Evolutionary conservation across 208 protist species (phyloP).

Genomic region (Acanthamoeba healyi): DNA sequence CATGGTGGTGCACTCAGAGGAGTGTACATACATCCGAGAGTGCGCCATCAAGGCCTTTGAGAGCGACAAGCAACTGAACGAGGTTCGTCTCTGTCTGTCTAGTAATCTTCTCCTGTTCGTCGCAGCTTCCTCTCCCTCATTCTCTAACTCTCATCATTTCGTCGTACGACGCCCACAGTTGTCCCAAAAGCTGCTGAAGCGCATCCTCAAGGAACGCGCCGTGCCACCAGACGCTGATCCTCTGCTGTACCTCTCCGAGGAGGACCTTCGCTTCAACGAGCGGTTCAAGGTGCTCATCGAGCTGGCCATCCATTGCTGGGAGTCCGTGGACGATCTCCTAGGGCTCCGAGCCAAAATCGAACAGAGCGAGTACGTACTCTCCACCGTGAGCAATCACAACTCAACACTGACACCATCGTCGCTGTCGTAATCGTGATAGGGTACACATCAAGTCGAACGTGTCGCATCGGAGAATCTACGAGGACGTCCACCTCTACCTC

Average conservation of each 20-base stretch:
- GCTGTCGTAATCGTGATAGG: not conserved
- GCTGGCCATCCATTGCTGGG: slow-evolving; percentile 10
- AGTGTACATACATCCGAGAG: slow-evolving; percentile 44
- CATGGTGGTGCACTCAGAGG: slow-evolving; percentile 46
- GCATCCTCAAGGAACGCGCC: slow-evolving; percentile 30
- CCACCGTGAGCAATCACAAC: not conserved
- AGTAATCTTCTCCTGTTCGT: not conserved
- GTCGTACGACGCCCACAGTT: not conserved
- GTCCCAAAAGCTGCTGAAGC: slow-evolving; percentile 42
- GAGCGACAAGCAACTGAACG: slow-evolving; percentile 2
- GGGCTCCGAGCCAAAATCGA: not conserved
- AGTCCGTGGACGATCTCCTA: not conserved
- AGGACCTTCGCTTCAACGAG: slow-evolving; percentile 42
- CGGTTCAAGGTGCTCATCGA: slow-evolving; percentile 21
- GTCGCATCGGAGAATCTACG: not conserved
- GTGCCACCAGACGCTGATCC: slow-evolving; percentile 20
- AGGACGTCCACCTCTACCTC: slow-evolving; percentile 20
- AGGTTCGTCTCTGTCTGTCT: not conserved
- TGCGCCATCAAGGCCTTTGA: slow-evolving; percentile 61
- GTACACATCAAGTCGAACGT: not conserved
- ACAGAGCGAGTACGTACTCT: not conserved
- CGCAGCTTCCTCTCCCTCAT: not conserved
- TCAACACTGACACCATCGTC: not conserved
- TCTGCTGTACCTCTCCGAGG: slow-evolving; percentile 5
- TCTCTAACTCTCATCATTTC: not conserved